phyloP scores from a whole-genome alignment of 257 asterid species.

The Echium plantagineum region DNA sequence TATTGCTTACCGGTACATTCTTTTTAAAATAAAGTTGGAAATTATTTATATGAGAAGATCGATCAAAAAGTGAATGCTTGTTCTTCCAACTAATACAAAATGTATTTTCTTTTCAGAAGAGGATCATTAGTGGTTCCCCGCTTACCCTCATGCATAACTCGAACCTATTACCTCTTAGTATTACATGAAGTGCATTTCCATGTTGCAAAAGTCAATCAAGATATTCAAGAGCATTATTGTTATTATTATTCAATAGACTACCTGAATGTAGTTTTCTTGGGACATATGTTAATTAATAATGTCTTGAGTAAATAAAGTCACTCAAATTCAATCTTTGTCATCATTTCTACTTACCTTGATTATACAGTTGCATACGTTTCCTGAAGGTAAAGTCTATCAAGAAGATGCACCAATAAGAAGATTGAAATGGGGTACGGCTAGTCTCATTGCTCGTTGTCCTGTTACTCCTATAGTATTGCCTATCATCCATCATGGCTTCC shows the following conservation, averaged over 20 bases:
- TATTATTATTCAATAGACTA: background rate
- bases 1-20: background rate
- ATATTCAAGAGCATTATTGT: background rate
- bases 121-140: background rate
- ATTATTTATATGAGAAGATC: too few relatives aligned
- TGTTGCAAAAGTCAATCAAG: background rate
- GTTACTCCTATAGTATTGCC: constrained; percentile 91
- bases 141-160: too few relatives aligned
- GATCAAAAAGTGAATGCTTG: background rate
- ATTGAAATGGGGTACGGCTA: constrained; percentile 98
- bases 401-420: constrained; percentile 82
- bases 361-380: constrained; percentile 90
- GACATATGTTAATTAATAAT: background rate
- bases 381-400: constrained; percentile 96
- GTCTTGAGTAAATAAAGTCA: constrained; percentile 4
- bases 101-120: background rate
- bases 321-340: background rate
- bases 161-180: too few relatives aligned
- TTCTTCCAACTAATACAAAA: background rate
- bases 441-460: constrained; percentile 94
- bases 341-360: constrained; percentile 13
- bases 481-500: constrained; percentile 78
- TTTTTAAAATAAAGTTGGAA: too few relatives aligned
- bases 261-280: background rate
- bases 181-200: too few relatives aligned